Base-by-base conservation (phyloP, 1,284 basidiomycete genomes). In the Pseudozyma pruni region DNA sequence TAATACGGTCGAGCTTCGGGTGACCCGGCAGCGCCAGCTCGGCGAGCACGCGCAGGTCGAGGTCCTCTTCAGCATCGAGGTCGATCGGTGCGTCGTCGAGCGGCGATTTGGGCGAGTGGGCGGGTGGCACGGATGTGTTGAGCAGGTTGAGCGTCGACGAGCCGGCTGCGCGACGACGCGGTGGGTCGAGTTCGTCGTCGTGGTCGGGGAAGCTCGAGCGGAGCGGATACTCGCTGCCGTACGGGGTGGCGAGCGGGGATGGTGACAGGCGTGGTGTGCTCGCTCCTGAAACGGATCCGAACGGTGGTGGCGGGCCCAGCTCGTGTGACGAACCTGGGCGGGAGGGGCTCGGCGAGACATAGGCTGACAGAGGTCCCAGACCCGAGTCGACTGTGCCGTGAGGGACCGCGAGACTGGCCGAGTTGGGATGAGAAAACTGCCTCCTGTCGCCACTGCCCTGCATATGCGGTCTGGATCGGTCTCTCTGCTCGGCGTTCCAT, bases 1-100 rank as follows among this genome's bases (percentile, higher is more conserved):
- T 79, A 41, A 92, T 87, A 43, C 85, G 83, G 45, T 88, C 87
- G 43, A 92, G 80, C 71, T 87, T 89, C n/a, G 92, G 91, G 74
- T 89, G 88, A 0, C 92, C 92, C 1, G 88, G 87, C 39, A 88
- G 85, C 10, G 89, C 89, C 53, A 88, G 85, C 82, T 92, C 91
- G 9, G 89, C 86, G 35, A 93, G 84, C 16, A 87, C 78, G 20
- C 85, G 85, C 68, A 92, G 85, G 64, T 92, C 91, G 11, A 85
- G 83, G 70, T 89, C 85, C 79, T 94, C 92, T 43, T 85, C 84
- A 37, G 86, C 86, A 66, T 89, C 88, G 53, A 92, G 83, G 77
- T 88, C 86, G 17, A 52, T 72, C 16, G 63, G 69, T 33, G 62
- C 58, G n/a, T 72, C 62, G 14, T 67, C 69, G 20, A 66, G 27